Evolutionary conservation across 805 yeast species (phyloP).

Genomic region (Pichia exigua): DNA sequence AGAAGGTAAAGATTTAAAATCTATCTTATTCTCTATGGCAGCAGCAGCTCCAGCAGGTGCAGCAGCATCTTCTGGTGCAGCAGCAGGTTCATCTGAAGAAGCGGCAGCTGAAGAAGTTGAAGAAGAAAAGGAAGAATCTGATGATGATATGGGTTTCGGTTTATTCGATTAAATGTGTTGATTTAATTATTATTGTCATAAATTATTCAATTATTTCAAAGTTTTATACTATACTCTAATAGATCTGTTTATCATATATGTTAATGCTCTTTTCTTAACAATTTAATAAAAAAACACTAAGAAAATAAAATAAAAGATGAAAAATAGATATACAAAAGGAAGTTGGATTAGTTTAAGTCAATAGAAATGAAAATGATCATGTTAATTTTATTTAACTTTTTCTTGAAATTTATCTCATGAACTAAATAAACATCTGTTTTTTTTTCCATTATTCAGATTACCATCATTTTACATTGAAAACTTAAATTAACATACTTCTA

Average conservation of each 20-base stretch:
- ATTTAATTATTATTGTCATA: not conserved
- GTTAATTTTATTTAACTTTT: no score
- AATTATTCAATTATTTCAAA: slow-evolving; percentile 1
- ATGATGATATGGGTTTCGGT: slow-evolving; percentile 93
- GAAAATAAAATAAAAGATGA: not conserved
- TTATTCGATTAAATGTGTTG: slow-evolving; percentile 63
- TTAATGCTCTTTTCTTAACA: slow-evolving; percentile 8
- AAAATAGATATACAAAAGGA: no score
- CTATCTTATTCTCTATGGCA: slow-evolving; percentile 49
- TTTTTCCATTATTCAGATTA: no score
- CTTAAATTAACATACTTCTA: no score
- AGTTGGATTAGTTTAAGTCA: no score
- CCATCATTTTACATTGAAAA: not conserved
- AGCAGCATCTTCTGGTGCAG: slow-evolving; percentile 55
- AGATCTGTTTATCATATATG: slow-evolving; percentile 4
- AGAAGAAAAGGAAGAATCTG: slow-evolving; percentile 47
- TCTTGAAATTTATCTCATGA: no score
- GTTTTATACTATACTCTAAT: slow-evolving; percentile 5
- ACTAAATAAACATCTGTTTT: no score
- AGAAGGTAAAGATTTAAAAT: slow-evolving; percentile 77
- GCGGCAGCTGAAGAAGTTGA: slow-evolving; percentile 54
- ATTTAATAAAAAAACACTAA: not conserved
- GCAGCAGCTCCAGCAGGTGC: slow-evolving; percentile 72
- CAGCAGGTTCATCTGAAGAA: slow-evolving; percentile 55
- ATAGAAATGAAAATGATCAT: not conserved